A percentile compares a stretch with the other conserved stretches of the same genome.
Evolutionary conservation across 129 eudicot genomes (phyloP).

Genomic region (Glebionis coronaria): DNA sequence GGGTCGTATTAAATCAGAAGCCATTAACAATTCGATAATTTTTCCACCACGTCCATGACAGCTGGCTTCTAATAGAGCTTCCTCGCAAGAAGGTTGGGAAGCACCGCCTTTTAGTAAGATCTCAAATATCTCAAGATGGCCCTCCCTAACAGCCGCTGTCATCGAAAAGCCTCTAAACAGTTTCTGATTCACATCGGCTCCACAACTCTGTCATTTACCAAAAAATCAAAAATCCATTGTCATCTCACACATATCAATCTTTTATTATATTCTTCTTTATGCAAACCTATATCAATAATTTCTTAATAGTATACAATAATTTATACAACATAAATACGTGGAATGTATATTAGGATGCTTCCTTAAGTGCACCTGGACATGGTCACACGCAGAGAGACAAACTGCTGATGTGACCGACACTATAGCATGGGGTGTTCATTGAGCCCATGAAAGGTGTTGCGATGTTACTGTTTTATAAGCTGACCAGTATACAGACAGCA

Average conservation of each 20-base stretch:
- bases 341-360: constrained; percentile 22
- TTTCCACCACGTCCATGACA: constrained; percentile 61
- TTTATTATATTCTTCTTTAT: background rate
- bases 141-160: constrained; percentile 92
- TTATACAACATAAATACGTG: constrained; percentile 7
- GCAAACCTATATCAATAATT: constrained; percentile 4
- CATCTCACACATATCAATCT: constrained; percentile 23
- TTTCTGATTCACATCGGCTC: constrained; percentile 83
- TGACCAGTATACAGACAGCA: constrained; percentile 29
- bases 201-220: constrained; percentile 53
- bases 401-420: constrained; percentile 27
- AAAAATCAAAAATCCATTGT: constrained; percentile 20
- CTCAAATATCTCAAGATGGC: constrained; percentile 72
- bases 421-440: constrained; percentile 22
- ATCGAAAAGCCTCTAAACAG: constrained; percentile 73
- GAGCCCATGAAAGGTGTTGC: constrained; percentile 30
- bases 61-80: constrained; percentile 87
- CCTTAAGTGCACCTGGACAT: constrained; percentile 12
- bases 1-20: constrained; percentile 81
- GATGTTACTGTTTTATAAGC: constrained; percentile 14
- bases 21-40: constrained; percentile 62
- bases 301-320: background rate
- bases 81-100: constrained; percentile 89
- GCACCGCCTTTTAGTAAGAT: constrained; percentile 85
- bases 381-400: constrained; percentile 27